Evolutionary conservation across 805 yeast species (phyloP), one percentile per base, ranked within the genome.

Genomic region (Starmerella stellata): DNA sequence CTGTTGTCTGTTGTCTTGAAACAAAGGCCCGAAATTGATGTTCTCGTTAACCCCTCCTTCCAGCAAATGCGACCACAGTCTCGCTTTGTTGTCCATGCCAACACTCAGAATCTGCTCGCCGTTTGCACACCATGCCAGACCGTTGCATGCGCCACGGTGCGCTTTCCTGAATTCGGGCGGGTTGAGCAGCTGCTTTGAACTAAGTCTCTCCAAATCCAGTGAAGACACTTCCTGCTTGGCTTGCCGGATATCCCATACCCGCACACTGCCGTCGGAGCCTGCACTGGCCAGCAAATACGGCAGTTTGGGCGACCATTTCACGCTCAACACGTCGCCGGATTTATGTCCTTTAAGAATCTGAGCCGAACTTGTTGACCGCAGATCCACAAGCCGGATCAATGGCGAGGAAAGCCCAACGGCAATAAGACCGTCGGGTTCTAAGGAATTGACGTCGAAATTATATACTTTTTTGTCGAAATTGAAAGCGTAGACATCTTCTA

Each of bases 211-310:
- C 62, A 72, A 61, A 51, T 81, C 85, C 41, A 81, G 56, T 14
- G 73, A 64, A 33, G 74, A 65, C 19, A 80, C 55, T 49, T 81
- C 75, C 27, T 77, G 68, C 15, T 65, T 63, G 19, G 80, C 70
- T 35, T 78, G 60, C 35, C 96, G 59, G 9, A 82, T 68, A 53
- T 85, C 96, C 95, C 95, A 85, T 0, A 85, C 53, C 38, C 78
- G 66, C 7, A 78, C 74, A 34, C 75, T 75, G 0, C 95, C 95
- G 48, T 77, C 81, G 15, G 71, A 67, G 17, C 87, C 83, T 1
- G 93, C 94, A 3, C 82, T 67, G 0, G 85, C 83, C 2, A 85
- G 60, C 3, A 78, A 44, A 49, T 76, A 58, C 0, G 72, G 57
- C 44, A 69, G 60, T 5, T 60, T 59, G 0, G 93, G 93, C 34